Percentiles rank a stretch among this genome's conserved stretches.
phyloP scores from a whole-genome alignment of 2,329 filamentous ascomycete genomes.

The Fusarium dimerum region DNA sequence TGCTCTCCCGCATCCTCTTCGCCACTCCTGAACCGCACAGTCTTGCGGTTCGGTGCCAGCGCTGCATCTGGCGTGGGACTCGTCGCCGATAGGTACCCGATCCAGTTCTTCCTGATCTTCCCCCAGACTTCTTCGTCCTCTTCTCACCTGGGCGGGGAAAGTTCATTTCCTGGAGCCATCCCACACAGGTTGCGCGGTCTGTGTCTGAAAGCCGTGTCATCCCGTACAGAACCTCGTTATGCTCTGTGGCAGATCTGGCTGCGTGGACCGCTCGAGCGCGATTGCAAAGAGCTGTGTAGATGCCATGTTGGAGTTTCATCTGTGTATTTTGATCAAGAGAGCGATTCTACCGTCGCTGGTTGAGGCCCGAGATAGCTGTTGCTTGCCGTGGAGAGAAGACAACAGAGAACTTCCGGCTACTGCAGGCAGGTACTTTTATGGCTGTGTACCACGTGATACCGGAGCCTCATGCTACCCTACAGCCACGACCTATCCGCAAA shows the following conservation, averaged over 20 bases:
- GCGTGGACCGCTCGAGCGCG: slow-evolving; percentile 1
- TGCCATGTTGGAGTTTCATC: not conserved
- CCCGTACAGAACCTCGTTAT: not conserved
- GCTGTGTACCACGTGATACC: not conserved
- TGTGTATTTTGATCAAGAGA: not conserved
- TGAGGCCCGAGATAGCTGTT: not conserved
- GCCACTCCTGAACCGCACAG: not conserved
- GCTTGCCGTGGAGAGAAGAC: not conserved
- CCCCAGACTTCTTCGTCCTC: not conserved
- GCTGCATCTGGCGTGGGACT: not conserved
- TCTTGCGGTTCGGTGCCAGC: slow-evolving; percentile 4
- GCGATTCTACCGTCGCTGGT: not conserved
- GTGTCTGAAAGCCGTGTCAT: not conserved
- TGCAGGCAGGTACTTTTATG: not conserved
- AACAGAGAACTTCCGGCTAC: not conserved
- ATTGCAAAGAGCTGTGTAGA: not conserved
- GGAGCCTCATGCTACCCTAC: too few relatives aligned
- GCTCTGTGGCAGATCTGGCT: not conserved
- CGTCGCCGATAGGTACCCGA: slow-evolving; percentile 4
- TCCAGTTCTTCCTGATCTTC: slow-evolving; percentile 1
- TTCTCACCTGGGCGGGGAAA: not conserved
- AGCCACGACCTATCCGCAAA: too few relatives aligned
- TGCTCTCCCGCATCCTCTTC: not conserved
- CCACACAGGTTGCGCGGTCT: not conserved
- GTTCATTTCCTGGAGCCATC: slow-evolving; percentile 1